Base-by-base conservation (phyloP, 225 moss, liverwort and hornwort species). In the Lunularia cruciata region DNA sequence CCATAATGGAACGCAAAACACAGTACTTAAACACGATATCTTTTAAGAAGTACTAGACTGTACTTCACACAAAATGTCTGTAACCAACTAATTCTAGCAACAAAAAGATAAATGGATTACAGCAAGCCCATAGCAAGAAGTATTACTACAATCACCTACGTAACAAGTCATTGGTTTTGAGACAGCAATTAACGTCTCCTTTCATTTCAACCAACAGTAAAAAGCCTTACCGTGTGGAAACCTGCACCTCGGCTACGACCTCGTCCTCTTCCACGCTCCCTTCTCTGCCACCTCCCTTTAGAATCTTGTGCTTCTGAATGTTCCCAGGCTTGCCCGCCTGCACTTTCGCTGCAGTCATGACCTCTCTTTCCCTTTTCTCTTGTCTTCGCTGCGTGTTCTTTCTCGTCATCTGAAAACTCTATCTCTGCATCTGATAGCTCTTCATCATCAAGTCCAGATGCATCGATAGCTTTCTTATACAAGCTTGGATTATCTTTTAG, bases 361-460 rank as follows among this genome's bases (percentile, higher is more conserved):
- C 32, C 63, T 67, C 82, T 57, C 59, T 78, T 83, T 33, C 46
- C 69, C 71, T 63, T 75, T 30, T 57, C 75, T 65, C 62, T 75
- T 19, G 54, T 49, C 20, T 63, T 86, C 13, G 87, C 88, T 68
- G 86, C 90, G 57, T 85, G 87, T 82, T 96, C 96, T 78, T 92
- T 92, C 77, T 96, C 96, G 70, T 96, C 96, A 74, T 96, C 96
- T 53, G 96, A 96, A 69, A 90, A 96, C 25, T 96, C 86, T 43
- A 82, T 47, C 46, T 96, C 92, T 54, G 83, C 96, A 47, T 92
- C 92, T 18, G 89, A 85, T 36, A 96, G 74, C 63, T 96, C 96
- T 75, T 96, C 96, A 68, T 96, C 96, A 59, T 96, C 87, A 15
- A 86, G 77, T 28, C 90, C 92, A 59, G 96, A 96, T 39, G 96